Evolutionary conservation across 768 basidiomycete genomes (phyloP).

Genomic region (Lactarius indigo): DNA sequence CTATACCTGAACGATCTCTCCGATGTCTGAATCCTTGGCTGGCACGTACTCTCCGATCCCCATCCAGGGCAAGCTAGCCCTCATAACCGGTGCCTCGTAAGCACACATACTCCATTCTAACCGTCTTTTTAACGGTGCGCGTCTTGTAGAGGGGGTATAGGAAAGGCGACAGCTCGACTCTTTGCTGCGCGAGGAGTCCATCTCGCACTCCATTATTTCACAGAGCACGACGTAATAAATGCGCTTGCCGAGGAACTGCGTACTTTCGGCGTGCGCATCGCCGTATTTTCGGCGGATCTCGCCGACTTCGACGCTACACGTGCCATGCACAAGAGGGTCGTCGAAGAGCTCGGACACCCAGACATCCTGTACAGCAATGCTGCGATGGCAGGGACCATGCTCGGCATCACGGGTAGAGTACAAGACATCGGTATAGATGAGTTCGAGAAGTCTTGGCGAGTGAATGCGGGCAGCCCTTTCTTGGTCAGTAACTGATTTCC

Average conservation of each 20-base stretch:
- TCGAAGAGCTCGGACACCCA: slow-evolving; percentile 43
- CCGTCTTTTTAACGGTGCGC: not conserved
- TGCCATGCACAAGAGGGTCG: slow-evolving; percentile 42
- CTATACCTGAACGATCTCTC: not conserved
- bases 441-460: slow-evolving; percentile 46
- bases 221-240: slow-evolving; percentile 37
- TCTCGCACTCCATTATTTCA: slow-evolving; percentile 50
- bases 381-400: slow-evolving; percentile 39
- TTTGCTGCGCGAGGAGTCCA: slow-evolving; percentile 36
- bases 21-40: slow-evolving; percentile 19
- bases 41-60: slow-evolving; percentile 19
- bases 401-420: slow-evolving; percentile 47
- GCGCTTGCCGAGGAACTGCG: slow-evolving; percentile 39
- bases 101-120: too few relatives aligned
- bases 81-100: slow-evolving; percentile 31
- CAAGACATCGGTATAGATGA: slow-evolving; percentile 41
- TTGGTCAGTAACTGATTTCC: slow-evolving; percentile 36
- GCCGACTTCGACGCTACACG: slow-evolving; percentile 44
- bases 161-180: slow-evolving; percentile 45
- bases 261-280: slow-evolving; percentile 37
- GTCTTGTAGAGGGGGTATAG: slow-evolving; percentile 48
- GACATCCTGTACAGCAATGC: slow-evolving; percentile 54
- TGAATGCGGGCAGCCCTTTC: slow-evolving; percentile 45
- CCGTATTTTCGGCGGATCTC: slow-evolving; percentile 48
- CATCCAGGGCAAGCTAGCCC: slow-evolving; percentile 27